phyloP scores from a whole-genome alignment of 129 eudicot genomes.

The Glebionis coronaria region DNA sequence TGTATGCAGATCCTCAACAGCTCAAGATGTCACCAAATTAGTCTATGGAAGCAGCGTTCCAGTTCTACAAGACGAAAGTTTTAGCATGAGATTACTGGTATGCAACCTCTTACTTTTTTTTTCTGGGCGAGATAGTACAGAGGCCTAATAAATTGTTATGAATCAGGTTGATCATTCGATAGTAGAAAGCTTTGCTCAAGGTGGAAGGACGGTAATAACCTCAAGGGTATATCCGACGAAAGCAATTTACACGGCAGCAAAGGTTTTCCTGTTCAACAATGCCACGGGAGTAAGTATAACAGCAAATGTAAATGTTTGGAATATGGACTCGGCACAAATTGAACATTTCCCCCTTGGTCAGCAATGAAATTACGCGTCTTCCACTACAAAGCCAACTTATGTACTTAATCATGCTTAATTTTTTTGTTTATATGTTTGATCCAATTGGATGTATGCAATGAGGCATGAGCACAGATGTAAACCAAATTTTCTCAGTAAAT shows the following conservation, averaged over 20 bases:
- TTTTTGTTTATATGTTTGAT: not conserved
- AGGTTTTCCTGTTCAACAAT: slow-evolving; percentile 71
- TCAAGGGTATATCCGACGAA: slow-evolving; percentile 84
- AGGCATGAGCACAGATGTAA: too few species aligned
- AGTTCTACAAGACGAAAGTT: slow-evolving; percentile 68
- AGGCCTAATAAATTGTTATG: too few species aligned
- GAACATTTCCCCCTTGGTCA: slow-evolving; percentile 31
- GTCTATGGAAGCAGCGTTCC: slow-evolving; percentile 76
- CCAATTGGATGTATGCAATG: too few species aligned
- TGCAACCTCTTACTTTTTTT: not conserved
- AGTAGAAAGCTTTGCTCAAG: slow-evolving; percentile 86
- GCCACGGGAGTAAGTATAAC: slow-evolving; percentile 61
- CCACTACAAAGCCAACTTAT: not conserved
- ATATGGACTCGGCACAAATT: slow-evolving; percentile 52
- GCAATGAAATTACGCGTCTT: not conserved
- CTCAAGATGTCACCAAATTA: slow-evolving; percentile 56
- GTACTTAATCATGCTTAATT: slow-evolving; percentile 5
- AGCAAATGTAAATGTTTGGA: slow-evolving; percentile 68
- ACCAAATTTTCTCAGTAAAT: too few species aligned
- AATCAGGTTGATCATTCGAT: slow-evolving; percentile 89
- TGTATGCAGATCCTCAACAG: slow-evolving; percentile 68
- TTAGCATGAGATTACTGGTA: slow-evolving; percentile 72
- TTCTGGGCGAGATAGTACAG: too few species aligned
- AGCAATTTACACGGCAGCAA: slow-evolving; percentile 62
- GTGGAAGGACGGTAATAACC: slow-evolving; percentile 78